Percentiles rank a stretch among this genome's conserved stretches.
Evolutionary conservation across 441 rosid genomes (phyloP).

Genomic region (Brassica hybrid): DNA sequence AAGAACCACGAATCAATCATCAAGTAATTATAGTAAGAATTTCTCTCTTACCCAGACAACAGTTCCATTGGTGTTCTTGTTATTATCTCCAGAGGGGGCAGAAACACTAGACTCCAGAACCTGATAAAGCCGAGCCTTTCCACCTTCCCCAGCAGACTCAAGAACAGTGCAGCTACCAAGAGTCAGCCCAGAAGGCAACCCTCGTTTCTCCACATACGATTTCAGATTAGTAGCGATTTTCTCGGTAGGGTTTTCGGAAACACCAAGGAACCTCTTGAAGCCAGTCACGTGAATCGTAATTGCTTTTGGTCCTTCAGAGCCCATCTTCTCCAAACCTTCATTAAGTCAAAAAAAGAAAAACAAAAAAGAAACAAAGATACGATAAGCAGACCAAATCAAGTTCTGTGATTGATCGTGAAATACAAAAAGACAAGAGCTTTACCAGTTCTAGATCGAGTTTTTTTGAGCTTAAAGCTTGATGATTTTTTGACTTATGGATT

Average conservation of each 20-base stretch:
- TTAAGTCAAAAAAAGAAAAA: no score
- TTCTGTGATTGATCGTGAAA: background rate
- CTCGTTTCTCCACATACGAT: conserved; percentile 50
- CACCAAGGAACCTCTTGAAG: conserved; percentile 69
- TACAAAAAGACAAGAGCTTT: conserved; percentile 4
- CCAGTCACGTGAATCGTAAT: conserved; percentile 64
- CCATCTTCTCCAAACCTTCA: conserved; percentile 49
- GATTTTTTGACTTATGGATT: conserved; percentile 7
- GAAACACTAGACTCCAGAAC: conserved; percentile 54
- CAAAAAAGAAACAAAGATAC: background rate
- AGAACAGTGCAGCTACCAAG: conserved; percentile 63
- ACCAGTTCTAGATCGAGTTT: background rate
- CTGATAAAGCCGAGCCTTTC: conserved; percentile 53
- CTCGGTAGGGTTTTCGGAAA: conserved; percentile 68
- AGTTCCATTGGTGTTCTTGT: conserved; percentile 39
- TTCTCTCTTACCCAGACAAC: conserved; percentile 60
- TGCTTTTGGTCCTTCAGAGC: conserved; percentile 64
- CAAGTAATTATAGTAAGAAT: background rate
- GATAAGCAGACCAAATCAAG: conserved; percentile 1
- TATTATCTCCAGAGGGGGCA: conserved; percentile 36
- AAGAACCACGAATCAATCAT: background rate
- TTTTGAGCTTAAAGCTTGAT: no score
- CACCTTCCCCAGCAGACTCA: conserved; percentile 67
- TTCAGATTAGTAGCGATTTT: conserved; percentile 54
- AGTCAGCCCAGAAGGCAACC: conserved; percentile 59